These are phyloP conservation scores for Lasiodiplodia gonubiensis DNA, from an alignment of 2,329 filamentous ascomycete species.

Conservation along the genomic window DNA sequence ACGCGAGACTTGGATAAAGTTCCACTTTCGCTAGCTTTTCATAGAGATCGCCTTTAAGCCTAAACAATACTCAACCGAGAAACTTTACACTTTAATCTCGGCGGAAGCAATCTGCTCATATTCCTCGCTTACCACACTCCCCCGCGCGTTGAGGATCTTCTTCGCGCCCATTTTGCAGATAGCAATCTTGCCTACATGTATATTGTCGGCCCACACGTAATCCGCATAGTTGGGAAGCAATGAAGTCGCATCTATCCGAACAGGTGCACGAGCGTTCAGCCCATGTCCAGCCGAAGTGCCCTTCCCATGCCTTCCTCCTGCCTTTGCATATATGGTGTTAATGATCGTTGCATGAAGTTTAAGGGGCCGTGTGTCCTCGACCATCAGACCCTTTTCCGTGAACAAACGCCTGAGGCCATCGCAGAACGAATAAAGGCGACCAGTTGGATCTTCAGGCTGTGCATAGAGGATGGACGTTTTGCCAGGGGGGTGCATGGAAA, in stretches of 20 bases:
- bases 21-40: too few relatives aligned
- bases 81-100: not conserved
- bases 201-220: conserved; percentile 72
- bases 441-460: conserved; percentile 60
- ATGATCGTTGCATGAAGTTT: conserved; percentile 83
- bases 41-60: too few relatives aligned
- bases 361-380: conserved; percentile 66
- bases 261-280: conserved; percentile 5
- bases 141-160: conserved; percentile 50
- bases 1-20: too few relatives aligned
- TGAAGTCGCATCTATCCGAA: conserved; percentile 45
- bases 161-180: conserved; percentile 90
- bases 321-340: conserved; percentile 79
- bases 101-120: conserved; percentile 7
- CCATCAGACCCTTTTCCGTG: conserved; percentile 60
- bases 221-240: conserved; percentile 63
- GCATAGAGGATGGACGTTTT: conserved; percentile 71
- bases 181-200: conserved; percentile 72
- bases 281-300: conserved; percentile 13
- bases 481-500: conserved; percentile 64
- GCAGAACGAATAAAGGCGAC: conserved; percentile 63
- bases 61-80: too few relatives aligned
- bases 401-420: conserved; percentile 62
- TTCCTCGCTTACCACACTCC: conserved; percentile 3
- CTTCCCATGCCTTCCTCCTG: conserved; percentile 39